A percentile compares a stretch with the other conserved stretches of the same genome.
Evolutionary conservation across 2,329 filamentous ascomycete genomes (phyloP).

Genomic region (Gaeumannomyces sp.): DNA sequence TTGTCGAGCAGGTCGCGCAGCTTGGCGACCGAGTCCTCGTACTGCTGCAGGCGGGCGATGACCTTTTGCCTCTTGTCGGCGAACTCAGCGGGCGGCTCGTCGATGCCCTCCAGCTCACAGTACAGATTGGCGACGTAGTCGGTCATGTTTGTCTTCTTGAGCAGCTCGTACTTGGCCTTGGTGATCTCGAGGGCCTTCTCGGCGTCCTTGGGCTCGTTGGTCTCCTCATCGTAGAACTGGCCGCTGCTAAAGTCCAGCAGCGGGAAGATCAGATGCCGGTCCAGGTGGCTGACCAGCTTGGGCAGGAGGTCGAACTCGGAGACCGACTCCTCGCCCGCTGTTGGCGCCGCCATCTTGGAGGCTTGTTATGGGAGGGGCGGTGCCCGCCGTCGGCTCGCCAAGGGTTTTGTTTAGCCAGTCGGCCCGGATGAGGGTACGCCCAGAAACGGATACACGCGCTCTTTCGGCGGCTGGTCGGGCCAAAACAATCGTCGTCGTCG

Average conservation of each 20-base stretch:
- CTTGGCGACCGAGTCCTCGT: slow-evolving; percentile 81
- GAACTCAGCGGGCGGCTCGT: slow-evolving; percentile 77
- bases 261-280: slow-evolving; percentile 94
- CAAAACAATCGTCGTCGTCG: neutral
- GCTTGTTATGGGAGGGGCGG: neutral
- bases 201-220: slow-evolving; percentile 43
- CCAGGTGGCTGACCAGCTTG: slow-evolving; percentile 84
- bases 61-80: slow-evolving; percentile 85
- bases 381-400: neutral
- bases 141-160: slow-evolving; percentile 98
- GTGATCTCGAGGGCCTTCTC: slow-evolving; percentile 62
- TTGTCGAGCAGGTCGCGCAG: slow-evolving; percentile 81
- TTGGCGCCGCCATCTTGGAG: slow-evolving; percentile 24
- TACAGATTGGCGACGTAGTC: slow-evolving; percentile 93
- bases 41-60: slow-evolving; percentile 72
- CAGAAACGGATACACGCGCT: neutral
- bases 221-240: slow-evolving; percentile 68
- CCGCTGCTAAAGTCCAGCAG: slow-evolving; percentile 86
- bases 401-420: neutral
- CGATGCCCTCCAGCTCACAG: slow-evolving; percentile 77
- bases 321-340: slow-evolving; percentile 11
- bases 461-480: slow-evolving; percentile 6
- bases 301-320: slow-evolving; percentile 56
- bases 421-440: slow-evolving; percentile 21
- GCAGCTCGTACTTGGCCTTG: slow-evolving; percentile 83